phyloP scores from a whole-genome alignment of 768 basidiomycete species.

The Boletus vermiculosoides region DNA sequence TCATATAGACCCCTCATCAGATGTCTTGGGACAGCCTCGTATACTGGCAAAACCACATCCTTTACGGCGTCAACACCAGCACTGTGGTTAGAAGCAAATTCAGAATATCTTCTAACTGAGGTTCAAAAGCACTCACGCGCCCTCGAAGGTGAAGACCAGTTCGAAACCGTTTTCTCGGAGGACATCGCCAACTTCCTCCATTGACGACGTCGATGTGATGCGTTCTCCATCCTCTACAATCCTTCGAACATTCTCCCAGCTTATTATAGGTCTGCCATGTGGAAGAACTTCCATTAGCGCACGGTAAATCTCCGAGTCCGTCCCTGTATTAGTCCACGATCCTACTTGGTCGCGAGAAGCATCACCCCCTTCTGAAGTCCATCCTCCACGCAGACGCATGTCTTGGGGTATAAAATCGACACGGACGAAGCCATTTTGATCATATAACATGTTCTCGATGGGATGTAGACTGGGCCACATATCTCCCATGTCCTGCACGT shows the following conservation, averaged over 20 bases:
- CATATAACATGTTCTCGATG: constrained; percentile 41
- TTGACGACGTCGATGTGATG: constrained; percentile 23
- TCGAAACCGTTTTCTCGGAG: constrained; percentile 41
- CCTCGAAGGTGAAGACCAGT: constrained; percentile 41
- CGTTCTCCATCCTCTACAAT: constrained; percentile 22
- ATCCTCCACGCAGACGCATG: constrained; percentile 34
- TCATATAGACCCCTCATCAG: constrained; percentile 39
- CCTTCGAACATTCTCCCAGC: constrained; percentile 25
- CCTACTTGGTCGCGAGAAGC: constrained; percentile 17
- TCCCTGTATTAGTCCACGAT: constrained; percentile 15
- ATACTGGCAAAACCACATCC: constrained; percentile 36
- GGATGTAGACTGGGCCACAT: constrained; percentile 27
- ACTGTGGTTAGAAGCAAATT: constrained; percentile 21
- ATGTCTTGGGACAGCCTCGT: constrained; percentile 34
- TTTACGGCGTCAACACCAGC: constrained; percentile 39
- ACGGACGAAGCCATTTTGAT: constrained; percentile 33
- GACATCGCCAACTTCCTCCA: constrained; percentile 30
- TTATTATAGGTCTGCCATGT: constrained; percentile 15
- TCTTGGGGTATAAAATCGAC: constrained; percentile 37
- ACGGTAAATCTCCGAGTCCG: constrained; percentile 16
- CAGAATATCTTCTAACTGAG: background rate
- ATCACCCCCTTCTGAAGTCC: constrained; percentile 20
- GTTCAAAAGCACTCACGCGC: constrained; percentile 35
- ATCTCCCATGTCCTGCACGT: constrained; percentile 19
- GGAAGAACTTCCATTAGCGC: constrained; percentile 19